Conservation (phyloP, 140 eudicot genomes). For the Anethum foeniculum region DNA sequence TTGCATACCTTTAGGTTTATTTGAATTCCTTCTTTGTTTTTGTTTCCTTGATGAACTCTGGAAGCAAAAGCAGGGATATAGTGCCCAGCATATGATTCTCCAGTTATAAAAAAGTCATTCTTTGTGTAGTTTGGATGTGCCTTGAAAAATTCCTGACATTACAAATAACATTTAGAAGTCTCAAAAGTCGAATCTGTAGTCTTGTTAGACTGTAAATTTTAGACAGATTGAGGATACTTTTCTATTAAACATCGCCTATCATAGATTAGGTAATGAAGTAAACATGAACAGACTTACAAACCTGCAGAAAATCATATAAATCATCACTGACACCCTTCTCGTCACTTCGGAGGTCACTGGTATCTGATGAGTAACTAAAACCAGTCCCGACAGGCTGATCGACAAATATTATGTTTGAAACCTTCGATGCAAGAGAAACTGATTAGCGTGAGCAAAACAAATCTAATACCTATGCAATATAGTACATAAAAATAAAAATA, state of each 20-base stretch:
- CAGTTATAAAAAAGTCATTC: conserved; percentile 75
- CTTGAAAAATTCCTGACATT: conserved; percentile 53
- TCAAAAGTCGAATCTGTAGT: not conserved
- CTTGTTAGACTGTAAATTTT: not conserved
- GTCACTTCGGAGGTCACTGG: conserved; percentile 46
- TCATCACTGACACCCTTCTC: conserved; percentile 89
- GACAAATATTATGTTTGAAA: conserved; percentile 68
- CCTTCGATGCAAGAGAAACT: conserved; percentile 28
- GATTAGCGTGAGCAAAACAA: not conserved
- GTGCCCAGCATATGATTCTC: conserved; percentile 93
- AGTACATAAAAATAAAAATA: not conserved
- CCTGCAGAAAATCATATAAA: conserved; percentile 91
- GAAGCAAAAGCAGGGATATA: conserved; percentile 80
- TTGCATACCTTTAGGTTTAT: conserved; percentile 53
- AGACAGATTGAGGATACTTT: not conserved
- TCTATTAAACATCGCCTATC: not conserved
- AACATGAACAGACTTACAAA: conserved; percentile 11
- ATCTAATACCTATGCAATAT: not conserved
- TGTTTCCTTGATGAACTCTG: conserved; percentile 67
- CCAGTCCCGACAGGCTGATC: conserved; percentile 98
- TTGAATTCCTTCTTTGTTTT: conserved; percentile 54
- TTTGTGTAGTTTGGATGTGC: conserved; percentile 55
- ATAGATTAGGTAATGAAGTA: not conserved
- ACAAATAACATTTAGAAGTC: not conserved
- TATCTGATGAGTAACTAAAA: conserved; percentile 71